Percentiles rank a stretch among this genome's conserved stretches.
Conservation (phyloP, 1,284 basidiomycete species). For the Austroboletus niveus region DNA sequence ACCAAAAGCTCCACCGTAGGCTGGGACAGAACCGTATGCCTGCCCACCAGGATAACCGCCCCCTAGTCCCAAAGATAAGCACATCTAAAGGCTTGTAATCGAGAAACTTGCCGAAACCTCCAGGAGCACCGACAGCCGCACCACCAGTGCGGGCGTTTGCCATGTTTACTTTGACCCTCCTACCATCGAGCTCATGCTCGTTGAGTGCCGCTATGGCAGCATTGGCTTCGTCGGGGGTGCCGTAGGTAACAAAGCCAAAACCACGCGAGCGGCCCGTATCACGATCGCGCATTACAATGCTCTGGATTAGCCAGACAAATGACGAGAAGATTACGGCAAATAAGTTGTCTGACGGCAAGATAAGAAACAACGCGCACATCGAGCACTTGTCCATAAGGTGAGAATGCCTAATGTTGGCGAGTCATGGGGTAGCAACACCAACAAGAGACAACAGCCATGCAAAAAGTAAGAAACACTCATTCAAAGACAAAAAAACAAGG, state of each 20-base stretch:
- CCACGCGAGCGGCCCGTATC: slow-evolving; percentile 95
- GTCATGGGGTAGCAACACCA: slow-evolving; percentile 30
- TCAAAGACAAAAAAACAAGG: slow-evolving; percentile 24
- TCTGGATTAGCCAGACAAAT: slow-evolving; percentile 44
- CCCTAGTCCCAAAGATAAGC: slow-evolving; percentile 11
- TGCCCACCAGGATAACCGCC: slow-evolving; percentile 16
- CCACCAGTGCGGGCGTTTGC: slow-evolving; percentile 80
- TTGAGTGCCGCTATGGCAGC: slow-evolving; percentile 79
- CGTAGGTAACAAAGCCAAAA: slow-evolving; percentile 93
- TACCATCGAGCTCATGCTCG: slow-evolving; percentile 92
- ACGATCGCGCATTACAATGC: slow-evolving; percentile 97
- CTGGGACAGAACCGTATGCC: slow-evolving; percentile 22
- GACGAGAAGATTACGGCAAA: slow-evolving; percentile 11
- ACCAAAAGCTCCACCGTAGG: slow-evolving; percentile 14
- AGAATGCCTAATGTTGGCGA: slow-evolving; percentile 61
- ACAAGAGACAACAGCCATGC: slow-evolving; percentile 31
- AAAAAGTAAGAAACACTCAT: slow-evolving; percentile 32
- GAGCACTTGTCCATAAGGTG: slow-evolving; percentile 61
- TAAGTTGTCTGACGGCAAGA: slow-evolving; percentile 27
- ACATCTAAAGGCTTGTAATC: background rate
- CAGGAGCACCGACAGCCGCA: slow-evolving; percentile 42
- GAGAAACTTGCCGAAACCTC: slow-evolving; percentile 20
- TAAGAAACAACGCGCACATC: slow-evolving; percentile 66
- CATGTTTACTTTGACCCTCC: slow-evolving; percentile 91
- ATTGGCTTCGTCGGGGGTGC: slow-evolving; percentile 63